Conservation (phyloP, 768 basidiomycete species). For the Leccinellum rugosiceps region DNA sequence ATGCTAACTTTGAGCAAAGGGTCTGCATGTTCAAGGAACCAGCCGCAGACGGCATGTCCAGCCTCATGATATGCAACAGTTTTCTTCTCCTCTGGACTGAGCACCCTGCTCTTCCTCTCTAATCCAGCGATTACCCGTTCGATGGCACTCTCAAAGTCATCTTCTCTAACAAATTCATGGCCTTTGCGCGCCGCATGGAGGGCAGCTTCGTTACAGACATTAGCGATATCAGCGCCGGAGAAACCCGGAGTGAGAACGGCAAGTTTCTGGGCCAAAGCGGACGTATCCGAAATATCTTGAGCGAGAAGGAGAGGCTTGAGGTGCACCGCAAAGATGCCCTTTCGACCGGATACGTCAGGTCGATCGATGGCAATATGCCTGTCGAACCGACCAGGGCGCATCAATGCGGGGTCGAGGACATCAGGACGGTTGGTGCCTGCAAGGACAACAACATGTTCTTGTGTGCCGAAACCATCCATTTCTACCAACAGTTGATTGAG, state of each 20-base stretch:
- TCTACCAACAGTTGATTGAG: conserved; percentile 97
- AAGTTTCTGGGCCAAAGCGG: conserved; percentile 81
- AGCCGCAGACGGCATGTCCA: conserved; percentile 96
- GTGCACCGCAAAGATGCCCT: conserved; percentile 93
- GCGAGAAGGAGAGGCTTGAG: conserved; percentile 77
- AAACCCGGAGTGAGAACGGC: conserved; percentile 97
- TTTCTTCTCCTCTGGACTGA: conserved; percentile 96
- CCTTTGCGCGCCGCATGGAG: conserved; percentile 87
- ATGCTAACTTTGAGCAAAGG: conserved; percentile 97
- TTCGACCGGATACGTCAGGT: conserved; percentile 91
- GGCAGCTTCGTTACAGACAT: conserved; percentile 98
- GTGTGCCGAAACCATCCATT: conserved; percentile 99
- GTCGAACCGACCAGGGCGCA: conserved; percentile 98
- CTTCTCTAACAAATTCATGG: conserved; percentile 73
- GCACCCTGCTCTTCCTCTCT: conserved; percentile 91
- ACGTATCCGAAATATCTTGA: conserved; percentile 45
- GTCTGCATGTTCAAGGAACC: conserved; percentile 98
- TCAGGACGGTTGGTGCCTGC: conserved; percentile 97
- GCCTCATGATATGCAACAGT: conserved; percentile 99
- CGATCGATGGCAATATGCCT: conserved; percentile 93
- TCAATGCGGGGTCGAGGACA: conserved; percentile 90
- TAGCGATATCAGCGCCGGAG: conserved; percentile 98
- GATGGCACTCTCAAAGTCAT: conserved; percentile 95
- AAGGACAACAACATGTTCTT: conserved; percentile 93
- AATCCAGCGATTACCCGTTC: conserved; percentile 97